Evolutionary conservation across 306 rosid species (phyloP), one percentile per base, ranked within the genome.

Genomic region (Vachellia collinsii): DNA sequence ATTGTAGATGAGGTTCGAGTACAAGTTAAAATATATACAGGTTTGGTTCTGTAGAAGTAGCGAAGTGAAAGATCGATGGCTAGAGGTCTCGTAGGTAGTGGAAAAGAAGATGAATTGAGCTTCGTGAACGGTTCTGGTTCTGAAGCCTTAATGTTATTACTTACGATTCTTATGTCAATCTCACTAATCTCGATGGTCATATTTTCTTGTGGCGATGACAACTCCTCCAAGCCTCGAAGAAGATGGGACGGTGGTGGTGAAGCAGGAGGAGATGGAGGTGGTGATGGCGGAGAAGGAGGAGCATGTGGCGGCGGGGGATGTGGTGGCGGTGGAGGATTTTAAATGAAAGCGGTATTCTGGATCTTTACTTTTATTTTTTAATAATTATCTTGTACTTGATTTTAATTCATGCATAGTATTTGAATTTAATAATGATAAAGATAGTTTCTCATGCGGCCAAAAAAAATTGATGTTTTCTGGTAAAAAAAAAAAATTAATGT

Each of bases 161-260:
- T 11, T 8, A 61, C 25, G 67, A 9, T 77, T 37, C n/a, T 77
- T 14, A 4, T 77, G 19, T 77, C 75, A 16, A 34, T 67, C 56
- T 77, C 81, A 22, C 17, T 77, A 14, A 51, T 67, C 53, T 51
- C 81, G 5, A 37, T 77, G 54, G 54, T 48, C 29, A 39, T 77
- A 22, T 12, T 77, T 77, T 20, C 75, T 7, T 77, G 81, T 20
- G 75, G 56, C 12, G 75, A 76, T 41, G 42, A 38, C 16, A 5
- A 39, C 1, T 12, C 4, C 54, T 22, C 66, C 9, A 13, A 11
- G 43, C 23, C 54, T 53, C 53, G 51, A 3, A 22, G 42, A 19
- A 22, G 64, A 48, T 8, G 14, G 50, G 59, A 37, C 8, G 19
- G 46, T 12, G 67, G 38, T 29, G 34, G 34, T 29, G 34, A 2